phyloP scores from a whole-genome alignment of 139 green algal genomes.

The Haematococcus sp. region DNA sequence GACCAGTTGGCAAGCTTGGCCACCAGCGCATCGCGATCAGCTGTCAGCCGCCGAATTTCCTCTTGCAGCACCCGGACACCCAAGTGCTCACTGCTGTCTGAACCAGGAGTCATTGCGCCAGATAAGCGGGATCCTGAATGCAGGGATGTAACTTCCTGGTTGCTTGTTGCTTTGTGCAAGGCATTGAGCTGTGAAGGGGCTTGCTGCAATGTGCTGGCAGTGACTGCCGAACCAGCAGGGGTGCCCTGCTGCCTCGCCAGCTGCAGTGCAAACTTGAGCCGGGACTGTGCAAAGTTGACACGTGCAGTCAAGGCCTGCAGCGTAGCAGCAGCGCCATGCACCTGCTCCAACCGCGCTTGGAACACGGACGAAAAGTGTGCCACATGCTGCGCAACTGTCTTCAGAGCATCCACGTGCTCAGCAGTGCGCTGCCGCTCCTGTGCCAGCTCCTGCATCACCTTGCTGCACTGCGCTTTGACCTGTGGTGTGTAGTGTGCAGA shows the following conservation, averaged over 20 bases:
- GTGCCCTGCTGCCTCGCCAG: neutral
- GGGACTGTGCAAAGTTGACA: neutral
- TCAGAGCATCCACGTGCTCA: too few species aligned
- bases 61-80: neutral
- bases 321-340: neutral
- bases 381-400: neutral
- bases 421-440: too few species aligned
- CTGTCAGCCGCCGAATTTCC: neutral
- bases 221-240: too few species aligned
- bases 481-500: too few species aligned
- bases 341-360: neutral
- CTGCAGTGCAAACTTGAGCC: neutral
- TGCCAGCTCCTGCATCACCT: too few species aligned
- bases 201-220: too few species aligned
- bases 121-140: too few species aligned
- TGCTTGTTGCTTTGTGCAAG: too few species aligned
- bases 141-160: too few species aligned
- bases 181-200: too few species aligned
- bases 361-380: neutral
- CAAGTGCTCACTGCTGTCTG: neutral
- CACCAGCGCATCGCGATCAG: neutral
- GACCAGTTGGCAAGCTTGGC: neutral
- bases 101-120: too few species aligned
- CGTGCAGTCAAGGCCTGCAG: neutral
- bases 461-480: too few species aligned